A percentile compares a stretch with the other conserved stretches of the same genome.
These are phyloP conservation scores for Aspergillus ostianus DNA, from an alignment of 495 filamentous ascomycete genomes.

Conservation along the genomic window DNA sequence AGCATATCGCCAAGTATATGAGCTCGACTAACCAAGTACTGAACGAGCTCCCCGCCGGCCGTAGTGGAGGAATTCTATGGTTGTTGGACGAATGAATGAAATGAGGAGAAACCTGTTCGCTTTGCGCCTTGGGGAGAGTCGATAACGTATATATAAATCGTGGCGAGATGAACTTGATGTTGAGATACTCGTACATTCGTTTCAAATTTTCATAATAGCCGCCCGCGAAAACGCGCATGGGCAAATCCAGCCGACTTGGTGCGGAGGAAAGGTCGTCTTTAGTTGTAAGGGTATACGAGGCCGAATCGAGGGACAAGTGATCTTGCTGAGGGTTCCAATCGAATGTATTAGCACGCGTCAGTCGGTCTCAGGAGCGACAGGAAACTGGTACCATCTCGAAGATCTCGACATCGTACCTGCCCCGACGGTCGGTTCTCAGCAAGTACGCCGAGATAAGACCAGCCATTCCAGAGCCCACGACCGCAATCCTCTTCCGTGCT, in stretches of 20 bases:
- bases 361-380: background rate
- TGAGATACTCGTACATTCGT: conserved; percentile 54
- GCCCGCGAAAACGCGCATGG: conserved; percentile 56
- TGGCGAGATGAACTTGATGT: conserved; percentile 37
- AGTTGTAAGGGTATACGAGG: conserved; percentile 17
- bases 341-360: background rate
- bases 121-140: background rate
- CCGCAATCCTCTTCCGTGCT: conserved; percentile 33
- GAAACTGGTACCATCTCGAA: conserved; percentile 43
- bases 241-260: conserved; percentile 46
- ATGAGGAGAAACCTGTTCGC: conserved; percentile 14
- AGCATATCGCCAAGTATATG: conserved; percentile 40
- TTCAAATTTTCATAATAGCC: conserved; percentile 54
- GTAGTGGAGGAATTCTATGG: conserved; percentile 44
- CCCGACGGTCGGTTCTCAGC: conserved; percentile 39
- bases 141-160: conserved; percentile 37
- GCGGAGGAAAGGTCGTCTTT: background rate
- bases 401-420: conserved; percentile 45
- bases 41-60: conserved; percentile 19
- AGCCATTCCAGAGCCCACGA: conserved; percentile 56
- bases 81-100: conserved; percentile 51
- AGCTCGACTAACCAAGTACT: conserved; percentile 36
- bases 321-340: background rate
- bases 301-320: conserved; percentile 27
- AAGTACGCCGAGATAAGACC: conserved; percentile 52